Evolutionary conservation across 2,329 filamentous ascomycete species (phyloP).

Genomic region (Orbilia quercus): DNA sequence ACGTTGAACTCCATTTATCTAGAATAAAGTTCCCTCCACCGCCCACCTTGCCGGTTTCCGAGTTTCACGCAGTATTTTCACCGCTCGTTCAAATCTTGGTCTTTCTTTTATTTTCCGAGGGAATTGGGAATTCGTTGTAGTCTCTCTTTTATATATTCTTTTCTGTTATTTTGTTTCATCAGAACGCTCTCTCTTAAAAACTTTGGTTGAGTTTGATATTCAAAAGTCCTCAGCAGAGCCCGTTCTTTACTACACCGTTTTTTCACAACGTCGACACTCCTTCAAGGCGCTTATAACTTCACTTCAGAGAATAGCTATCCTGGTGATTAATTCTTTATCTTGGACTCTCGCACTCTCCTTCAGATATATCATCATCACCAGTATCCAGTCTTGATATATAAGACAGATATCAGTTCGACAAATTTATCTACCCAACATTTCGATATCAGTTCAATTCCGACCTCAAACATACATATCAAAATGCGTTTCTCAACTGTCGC

Average conservation of each 20-base stretch:
- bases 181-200: constrained; percentile 15
- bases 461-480: constrained; percentile 17
- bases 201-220: constrained; percentile 52
- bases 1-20: constrained; percentile 22
- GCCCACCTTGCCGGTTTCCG: constrained; percentile 44
- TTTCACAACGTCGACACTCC: constrained; percentile 28
- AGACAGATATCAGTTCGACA: constrained; percentile 17
- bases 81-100: constrained; percentile 3
- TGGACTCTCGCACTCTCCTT: constrained; percentile 31
- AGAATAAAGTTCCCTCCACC: constrained; percentile 44
- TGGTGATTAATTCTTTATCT: constrained; percentile 43
- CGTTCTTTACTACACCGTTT: constrained; percentile 30
- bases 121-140: constrained; percentile 20
- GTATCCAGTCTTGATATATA: constrained; percentile 11
- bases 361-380: neutral
- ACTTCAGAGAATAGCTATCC: constrained; percentile 53
- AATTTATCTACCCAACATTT: neutral
- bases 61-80: constrained; percentile 12
- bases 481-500: constrained; percentile 50
- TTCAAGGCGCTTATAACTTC: constrained; percentile 25
- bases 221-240: constrained; percentile 49
- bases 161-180: constrained; percentile 25
- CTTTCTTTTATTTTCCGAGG: constrained; percentile 10
- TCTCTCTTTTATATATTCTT: constrained; percentile 28
- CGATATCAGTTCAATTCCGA: constrained; percentile 1